Evolutionary conservation across 805 yeast genomes (phyloP).

Genomic region (Starmerella apis): DNA sequence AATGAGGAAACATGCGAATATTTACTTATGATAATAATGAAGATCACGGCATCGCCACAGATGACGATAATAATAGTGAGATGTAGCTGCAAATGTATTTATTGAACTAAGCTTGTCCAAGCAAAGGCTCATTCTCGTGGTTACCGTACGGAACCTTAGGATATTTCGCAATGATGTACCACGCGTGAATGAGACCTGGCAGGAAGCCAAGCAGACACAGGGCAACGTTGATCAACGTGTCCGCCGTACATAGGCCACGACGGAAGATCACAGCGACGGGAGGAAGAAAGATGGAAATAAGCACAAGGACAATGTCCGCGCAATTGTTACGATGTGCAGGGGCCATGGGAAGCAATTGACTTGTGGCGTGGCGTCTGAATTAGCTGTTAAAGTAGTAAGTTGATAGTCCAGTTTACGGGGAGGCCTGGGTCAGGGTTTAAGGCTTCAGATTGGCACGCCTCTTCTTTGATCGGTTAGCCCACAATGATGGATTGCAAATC

Average conservation of each 20-base stretch:
- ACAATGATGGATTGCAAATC: no score
- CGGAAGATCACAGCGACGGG: conserved; percentile 70
- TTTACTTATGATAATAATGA: no score
- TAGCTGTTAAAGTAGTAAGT: no score
- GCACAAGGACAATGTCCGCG: conserved; percentile 55
- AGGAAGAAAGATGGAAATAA: conserved; percentile 62
- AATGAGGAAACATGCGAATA: no score
- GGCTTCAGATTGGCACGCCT: no score
- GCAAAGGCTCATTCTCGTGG: not conserved
- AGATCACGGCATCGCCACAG: no score
- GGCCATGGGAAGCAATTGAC: not conserved
- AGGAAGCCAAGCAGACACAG: conserved; percentile 60
- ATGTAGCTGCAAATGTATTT: not conserved
- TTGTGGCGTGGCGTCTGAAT: not conserved
- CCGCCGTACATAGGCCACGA: conserved; percentile 63
- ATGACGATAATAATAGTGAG: no score
- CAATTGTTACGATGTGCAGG: conserved; percentile 25
- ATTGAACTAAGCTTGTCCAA: not conserved
- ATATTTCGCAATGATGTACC: conserved; percentile 67
- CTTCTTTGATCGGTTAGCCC: no score
- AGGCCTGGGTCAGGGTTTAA: not conserved
- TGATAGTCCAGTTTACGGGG: no score
- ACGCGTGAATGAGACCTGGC: conserved; percentile 69
- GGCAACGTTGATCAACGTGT: conserved; percentile 55
- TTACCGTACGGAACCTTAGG: conserved; percentile 33